These are phyloP conservation scores for Solanum pennellii DNA, from an alignment of 257 asterid species.

Conservation along the genomic window DNA sequence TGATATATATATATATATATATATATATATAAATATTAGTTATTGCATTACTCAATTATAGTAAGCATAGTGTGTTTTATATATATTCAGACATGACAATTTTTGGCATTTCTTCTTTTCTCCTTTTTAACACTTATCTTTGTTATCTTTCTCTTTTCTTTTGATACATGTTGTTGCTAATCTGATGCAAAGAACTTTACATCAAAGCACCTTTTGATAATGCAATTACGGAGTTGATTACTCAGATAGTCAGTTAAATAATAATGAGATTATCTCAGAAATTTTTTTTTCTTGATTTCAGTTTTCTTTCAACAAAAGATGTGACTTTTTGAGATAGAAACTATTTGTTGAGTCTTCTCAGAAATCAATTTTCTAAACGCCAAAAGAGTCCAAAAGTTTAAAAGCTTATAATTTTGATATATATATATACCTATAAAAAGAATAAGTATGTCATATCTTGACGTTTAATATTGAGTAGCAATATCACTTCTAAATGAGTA, in stretches of 20 bases:
- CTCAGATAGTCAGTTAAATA: not conserved
- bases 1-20: not conserved
- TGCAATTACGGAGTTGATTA: not conserved
- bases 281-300: not conserved
- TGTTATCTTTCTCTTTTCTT: conserved; percentile 29
- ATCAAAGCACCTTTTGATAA: conserved; percentile 1
- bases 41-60: conserved; percentile 4
- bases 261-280: not conserved
- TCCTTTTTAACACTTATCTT: conserved; percentile 3
- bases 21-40: not conserved
- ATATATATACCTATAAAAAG: not conserved
- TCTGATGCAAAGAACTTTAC: conserved; percentile 36
- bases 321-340: not conserved
- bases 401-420: not conserved
- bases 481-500: not conserved
- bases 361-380: not conserved
- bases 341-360: not conserved
- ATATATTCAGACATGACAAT: conserved; percentile 17
- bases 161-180: conserved; percentile 29
- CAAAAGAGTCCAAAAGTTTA: not conserved
- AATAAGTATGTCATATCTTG: not conserved
- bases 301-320: not conserved
- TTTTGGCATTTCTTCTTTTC: not conserved
- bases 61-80: not conserved
- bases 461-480: not conserved